A percentile compares a stretch with the other conserved stretches of the same genome.
Evolutionary conservation across 73 alveolate genomes (phyloP).

Genomic region (Stentor roeselii): DNA sequence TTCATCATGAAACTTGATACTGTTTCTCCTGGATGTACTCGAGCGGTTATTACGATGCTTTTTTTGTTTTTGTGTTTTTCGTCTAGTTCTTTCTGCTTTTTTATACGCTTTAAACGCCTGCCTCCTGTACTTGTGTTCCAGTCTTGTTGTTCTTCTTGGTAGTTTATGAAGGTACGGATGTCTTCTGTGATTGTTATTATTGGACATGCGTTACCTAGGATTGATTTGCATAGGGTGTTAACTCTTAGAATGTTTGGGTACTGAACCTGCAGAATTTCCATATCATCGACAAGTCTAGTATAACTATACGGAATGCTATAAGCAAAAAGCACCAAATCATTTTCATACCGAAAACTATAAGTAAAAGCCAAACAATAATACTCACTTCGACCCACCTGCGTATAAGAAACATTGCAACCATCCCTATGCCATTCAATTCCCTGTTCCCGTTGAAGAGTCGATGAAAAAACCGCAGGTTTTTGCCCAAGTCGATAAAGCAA

Average conservation of each 20-base stretch:
- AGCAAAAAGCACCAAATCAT: slow-evolving; percentile 96
- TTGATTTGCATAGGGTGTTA: slow-evolving; percentile 71
- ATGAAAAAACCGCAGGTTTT: slow-evolving; percentile 76
- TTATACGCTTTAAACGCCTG: slow-evolving; percentile 40
- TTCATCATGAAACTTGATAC: slow-evolving; percentile 62
- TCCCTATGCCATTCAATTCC: slow-evolving; percentile 79
- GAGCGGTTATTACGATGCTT: slow-evolving; percentile 79
- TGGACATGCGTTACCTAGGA: slow-evolving; percentile 67
- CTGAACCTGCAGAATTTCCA: slow-evolving; percentile 41
- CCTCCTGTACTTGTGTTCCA: slow-evolving; percentile 50
- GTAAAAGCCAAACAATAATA: slow-evolving; percentile 96
- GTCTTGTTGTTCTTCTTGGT: background rate
- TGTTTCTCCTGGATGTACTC: slow-evolving; percentile 99
- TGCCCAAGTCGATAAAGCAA: slow-evolving; percentile 89
- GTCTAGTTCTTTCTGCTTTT: background rate
- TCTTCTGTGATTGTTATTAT: slow-evolving; percentile 22
- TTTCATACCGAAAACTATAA: slow-evolving; percentile 88
- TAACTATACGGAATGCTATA: slow-evolving; percentile 98
- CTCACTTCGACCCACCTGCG: slow-evolving; percentile 51
- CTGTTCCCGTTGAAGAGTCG: slow-evolving; percentile 31
- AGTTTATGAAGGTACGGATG: background rate
- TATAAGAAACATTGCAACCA: slow-evolving; percentile 83
- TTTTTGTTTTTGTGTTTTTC: slow-evolving; percentile 41
- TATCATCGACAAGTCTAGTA: slow-evolving; percentile 81
- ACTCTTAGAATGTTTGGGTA: slow-evolving; percentile 46